A percentile compares a stretch with the other conserved stretches of the same genome.
phyloP scores from a whole-genome alignment of 805 yeast species.

The Cyberlindnera euphorbiae region DNA sequence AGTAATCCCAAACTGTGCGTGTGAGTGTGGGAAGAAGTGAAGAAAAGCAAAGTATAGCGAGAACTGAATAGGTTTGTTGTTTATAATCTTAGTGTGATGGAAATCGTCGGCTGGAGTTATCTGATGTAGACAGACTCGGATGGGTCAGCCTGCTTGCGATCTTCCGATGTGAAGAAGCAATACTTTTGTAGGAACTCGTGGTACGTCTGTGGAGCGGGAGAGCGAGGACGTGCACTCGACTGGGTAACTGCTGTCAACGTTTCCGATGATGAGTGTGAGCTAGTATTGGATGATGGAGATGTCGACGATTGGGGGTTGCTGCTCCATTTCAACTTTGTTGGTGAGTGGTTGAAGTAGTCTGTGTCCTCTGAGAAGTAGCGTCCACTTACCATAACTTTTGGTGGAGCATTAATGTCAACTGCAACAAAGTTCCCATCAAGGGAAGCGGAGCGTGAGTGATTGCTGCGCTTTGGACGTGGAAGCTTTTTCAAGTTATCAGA shows the following conservation, averaged over 20 bases:
- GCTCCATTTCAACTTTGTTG: slow-evolving; percentile 11
- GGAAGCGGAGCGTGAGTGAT: slow-evolving; percentile 5
- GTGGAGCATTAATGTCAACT: slow-evolving; percentile 12
- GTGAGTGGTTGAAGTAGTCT: slow-evolving; percentile 22
- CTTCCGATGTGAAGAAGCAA: slow-evolving; percentile 24
- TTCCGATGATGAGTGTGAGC: slow-evolving; percentile 9
- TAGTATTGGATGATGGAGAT: slow-evolving; percentile 10
- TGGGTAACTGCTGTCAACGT: slow-evolving; percentile 1
- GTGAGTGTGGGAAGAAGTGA: too few relatives aligned
- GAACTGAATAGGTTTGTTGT: too few relatives aligned
- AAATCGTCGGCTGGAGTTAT: slow-evolving; percentile 4
- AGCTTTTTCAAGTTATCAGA: slow-evolving; percentile 6
- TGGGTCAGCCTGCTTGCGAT: slow-evolving; percentile 7
- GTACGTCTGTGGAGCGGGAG: slow-evolving; percentile 11
- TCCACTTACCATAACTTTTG: slow-evolving; percentile 17
- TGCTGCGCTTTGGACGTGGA: background rate
- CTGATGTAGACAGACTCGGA: slow-evolving; percentile 11
- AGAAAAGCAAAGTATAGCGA: too few relatives aligned
- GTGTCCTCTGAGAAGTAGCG: slow-evolving; percentile 27
- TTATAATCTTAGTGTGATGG: too few relatives aligned
- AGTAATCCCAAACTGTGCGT: too few relatives aligned
- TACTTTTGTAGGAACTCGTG: slow-evolving; percentile 25
- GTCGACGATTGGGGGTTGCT: slow-evolving; percentile 8
- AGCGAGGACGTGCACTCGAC: too few relatives aligned
- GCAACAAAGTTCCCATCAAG: slow-evolving; percentile 15